Evolutionary conservation across 305 asterid genomes (phyloP), one percentile per base, ranked within the genome.

Genomic region (Solanum chacoense): DNA sequence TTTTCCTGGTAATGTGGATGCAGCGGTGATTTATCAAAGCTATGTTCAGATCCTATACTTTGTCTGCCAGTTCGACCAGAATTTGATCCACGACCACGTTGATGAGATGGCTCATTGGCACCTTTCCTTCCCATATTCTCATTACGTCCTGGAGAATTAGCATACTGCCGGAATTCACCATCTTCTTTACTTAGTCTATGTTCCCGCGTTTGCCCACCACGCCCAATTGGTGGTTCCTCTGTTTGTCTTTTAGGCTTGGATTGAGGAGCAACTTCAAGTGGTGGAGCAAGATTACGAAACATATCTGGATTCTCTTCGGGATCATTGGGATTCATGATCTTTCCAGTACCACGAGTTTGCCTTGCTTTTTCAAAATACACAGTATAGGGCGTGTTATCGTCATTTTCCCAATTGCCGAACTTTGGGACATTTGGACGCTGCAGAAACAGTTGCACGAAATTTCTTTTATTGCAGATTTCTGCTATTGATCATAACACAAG

Each of bases 351-450:
- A 65, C 67, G 85, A 13, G 75, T 91, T 91, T 94, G 92, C 77
- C 98, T 92, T 34, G 98, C 98, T 89, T 94, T 93, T 37, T 94
- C 96, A 77, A 94, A 94, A 92, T 89, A 94, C 26, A 94, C 91
- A 0, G 98, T 94, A 94, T 94, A 94, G 34, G 95, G 95, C 29
- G 92, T 94, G 40, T 87, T 89, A n/a, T 89, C 93, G 8, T 91
- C 93, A 42, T 89, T 91, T 35, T 94, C 97, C 97, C 97, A 94
- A 90, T 92, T 94, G 13, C 97, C 97, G 8, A 94, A 94, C 85
- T 92, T 92, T 22, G 96, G 97, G 35, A 94, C 96, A 79, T 80
- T 91, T 55, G 97, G 72, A 63, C 96, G 92, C 93, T 94, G 94
- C 79, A 45, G 73, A 18, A 83, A 31, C 73, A 83, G 34, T 24